Base-by-base conservation (phyloP, 352 stramenopile species). In the Paralagenidium karlingii region DNA sequence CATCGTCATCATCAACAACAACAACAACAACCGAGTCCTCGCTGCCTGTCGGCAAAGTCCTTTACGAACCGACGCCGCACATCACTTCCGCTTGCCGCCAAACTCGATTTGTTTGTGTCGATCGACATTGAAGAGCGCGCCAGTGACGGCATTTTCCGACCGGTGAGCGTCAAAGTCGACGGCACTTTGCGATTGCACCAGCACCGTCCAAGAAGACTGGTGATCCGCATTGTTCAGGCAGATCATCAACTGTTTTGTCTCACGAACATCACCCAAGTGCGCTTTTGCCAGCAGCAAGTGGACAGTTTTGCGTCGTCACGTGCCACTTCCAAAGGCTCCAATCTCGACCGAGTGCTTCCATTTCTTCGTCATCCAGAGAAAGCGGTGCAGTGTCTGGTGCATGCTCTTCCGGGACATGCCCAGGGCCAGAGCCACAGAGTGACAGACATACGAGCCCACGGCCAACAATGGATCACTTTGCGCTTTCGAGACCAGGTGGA, bases 121-220 rank as follows among this genome's bases (percentile, higher is more conserved):
- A 60, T 84, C 1, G 76, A 90, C 47, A 53, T 86, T 7, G 70
- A 85, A 40, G 73, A 90, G 34, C 61, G 70, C 13, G 68, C 75
- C 15, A 45, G 45, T 4, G 74, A 84, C 41, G 76, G 73, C 1
- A 44, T 82, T 13, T 90, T 81, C 43, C 56, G 58, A 5, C 50
- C 76, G 0, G 76, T 87, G 12, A 57, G 59, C 1, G 71, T 87
- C 5, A 87, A 90, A 21, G 43, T 55, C 1, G 76, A 90, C 34
- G 76, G 76, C 0, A 51, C 73, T 0, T 33, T 90, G 38, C 59
- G 76, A 5, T 51, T 90, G 9, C 68, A 77, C 19, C 58, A 60
- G 1, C 74, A 79, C n/a, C 60, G 73, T 21, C 59, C 66, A 13
- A 55, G 70, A 3, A 60, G 71, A 1, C 33, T 90, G 2, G 58